Percentiles rank a stretch among this genome's conserved stretches.
phyloP scores from a whole-genome alignment of 2,329 filamentous ascomycete genomes.

The Aspergillus neotritici region DNA sequence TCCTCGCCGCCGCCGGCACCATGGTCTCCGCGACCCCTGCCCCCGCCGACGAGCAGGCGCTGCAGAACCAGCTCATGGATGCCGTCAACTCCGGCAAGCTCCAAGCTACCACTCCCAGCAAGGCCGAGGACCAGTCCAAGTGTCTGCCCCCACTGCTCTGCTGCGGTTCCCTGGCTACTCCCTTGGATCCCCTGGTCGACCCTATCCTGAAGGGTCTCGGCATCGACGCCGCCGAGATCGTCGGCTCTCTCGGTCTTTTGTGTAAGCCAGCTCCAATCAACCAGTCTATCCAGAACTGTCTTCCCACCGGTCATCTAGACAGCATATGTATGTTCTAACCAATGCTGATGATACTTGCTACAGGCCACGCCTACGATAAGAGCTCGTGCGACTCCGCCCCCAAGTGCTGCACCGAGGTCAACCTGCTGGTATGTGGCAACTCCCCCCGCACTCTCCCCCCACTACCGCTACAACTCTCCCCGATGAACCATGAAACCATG shows the following conservation, averaged over 20 bases:
- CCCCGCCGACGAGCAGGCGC: conserved; percentile 5
- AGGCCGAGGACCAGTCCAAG: conserved; percentile 5
- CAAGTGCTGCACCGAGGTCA: conserved; percentile 28
- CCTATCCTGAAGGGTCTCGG: conserved; percentile 20
- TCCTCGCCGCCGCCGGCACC: conserved; percentile 24
- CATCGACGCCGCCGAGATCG: conserved; percentile 19
- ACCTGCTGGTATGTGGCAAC: conserved; percentile 21
- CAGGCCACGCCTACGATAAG: conserved; percentile 21
- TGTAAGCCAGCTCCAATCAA: too few species aligned
- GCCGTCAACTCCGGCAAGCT: conserved; percentile 10
- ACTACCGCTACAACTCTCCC: too few species aligned
- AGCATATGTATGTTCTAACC: conserved; percentile 1
- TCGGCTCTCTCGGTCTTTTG: conserved; percentile 25
- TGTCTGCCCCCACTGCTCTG: conserved; percentile 23
- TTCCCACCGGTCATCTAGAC: not conserved
- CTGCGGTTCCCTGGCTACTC: conserved; percentile 25
- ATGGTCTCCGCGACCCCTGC: conserved; percentile 27
- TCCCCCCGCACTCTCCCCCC: too few species aligned
- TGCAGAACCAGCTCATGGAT: conserved; percentile 13
- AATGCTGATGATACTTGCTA: not conserved
- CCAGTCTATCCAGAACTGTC: not conserved
- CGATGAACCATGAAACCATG: too few species aligned
- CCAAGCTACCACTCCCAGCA: not conserved
- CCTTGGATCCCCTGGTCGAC: conserved; percentile 23
- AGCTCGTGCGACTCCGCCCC: conserved; percentile 16